Percentiles rank a stretch among this genome's conserved stretches.
Evolutionary conservation across 768 basidiomycete species (phyloP).

Genomic region (Suillus occidentalis): DNA sequence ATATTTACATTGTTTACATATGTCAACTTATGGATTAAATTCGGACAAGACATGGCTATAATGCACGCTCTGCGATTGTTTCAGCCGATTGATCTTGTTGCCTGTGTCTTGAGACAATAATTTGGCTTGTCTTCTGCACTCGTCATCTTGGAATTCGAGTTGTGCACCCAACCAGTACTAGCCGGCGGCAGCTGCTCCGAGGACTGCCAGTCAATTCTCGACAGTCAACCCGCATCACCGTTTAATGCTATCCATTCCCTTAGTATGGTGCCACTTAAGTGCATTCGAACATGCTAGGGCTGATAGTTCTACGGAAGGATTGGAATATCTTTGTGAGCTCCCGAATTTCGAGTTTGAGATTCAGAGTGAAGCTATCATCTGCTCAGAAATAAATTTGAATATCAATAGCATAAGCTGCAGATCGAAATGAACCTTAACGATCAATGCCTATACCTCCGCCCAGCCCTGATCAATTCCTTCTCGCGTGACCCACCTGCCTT

Average conservation of each 20-base stretch:
- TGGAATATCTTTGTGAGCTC: background rate
- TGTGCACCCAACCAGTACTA: background rate
- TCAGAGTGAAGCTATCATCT: background rate
- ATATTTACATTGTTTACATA: background rate
- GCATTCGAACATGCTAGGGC: background rate
- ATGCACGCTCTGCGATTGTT: too few species aligned
- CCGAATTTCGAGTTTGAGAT: background rate
- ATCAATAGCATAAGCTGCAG: background rate
- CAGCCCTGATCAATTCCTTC: conserved; percentile 60
- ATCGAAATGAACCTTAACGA: background rate
- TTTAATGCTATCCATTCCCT: background rate
- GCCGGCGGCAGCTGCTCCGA: background rate
- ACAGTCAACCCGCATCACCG: background rate
- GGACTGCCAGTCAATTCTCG: background rate
- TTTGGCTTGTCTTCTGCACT: background rate
- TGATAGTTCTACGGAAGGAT: background rate
- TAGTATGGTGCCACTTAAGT: background rate
- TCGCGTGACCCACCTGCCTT: conserved; percentile 55
- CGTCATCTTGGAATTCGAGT: background rate
- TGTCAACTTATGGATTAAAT: background rate
- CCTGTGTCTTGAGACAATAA: background rate
- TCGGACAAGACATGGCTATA: background rate
- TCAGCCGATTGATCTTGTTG: background rate
- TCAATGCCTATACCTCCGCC: conserved; percentile 26
- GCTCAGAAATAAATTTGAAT: background rate